Evolutionary conservation across 1,284 basidiomycete species (phyloP), one percentile per base, ranked within the genome.

Genomic region (Porodaedalea pini): DNA sequence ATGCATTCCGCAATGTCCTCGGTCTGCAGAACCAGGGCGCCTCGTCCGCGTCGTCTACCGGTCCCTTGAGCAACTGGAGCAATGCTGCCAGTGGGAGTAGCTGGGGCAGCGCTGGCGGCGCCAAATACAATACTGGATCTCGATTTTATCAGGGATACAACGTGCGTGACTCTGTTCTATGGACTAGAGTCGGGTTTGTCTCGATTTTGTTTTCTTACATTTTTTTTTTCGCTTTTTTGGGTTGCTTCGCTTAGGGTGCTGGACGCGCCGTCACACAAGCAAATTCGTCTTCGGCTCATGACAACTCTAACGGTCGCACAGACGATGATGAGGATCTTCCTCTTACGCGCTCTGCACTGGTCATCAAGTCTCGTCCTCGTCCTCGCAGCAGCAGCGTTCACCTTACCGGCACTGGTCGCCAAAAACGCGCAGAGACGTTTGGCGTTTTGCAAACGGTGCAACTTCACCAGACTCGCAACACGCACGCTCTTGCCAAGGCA

Each of bases 1-100:
- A 81, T 60, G 81, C 85, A 0, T 74, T 91, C 67, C 75, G 87
- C 61, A 90, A 86, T 78, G 88, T 86, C 54, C 77, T 90, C 56
- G 86, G 88, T 65, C 68, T 82, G 27, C 83, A 83, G 71, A 75
- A 80, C 7, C 68, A 70, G 19, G 66, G 61, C 61, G 45, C 44
- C 1, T 15, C 47, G n/a, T 72, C 57, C 5, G 32, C 47, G 4
- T 72, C 57, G 68, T 76, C 66, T 64, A 69, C 59, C 64, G 71
- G 57, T 41, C 63, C 68, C 55, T 61, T 78, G 55, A 70, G 71
- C 4, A 69, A 69, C 31, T 77, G 77, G 73, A 36, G 21, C 4
- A 76, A 75, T 41, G 77, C 75, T 7, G 55, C 55, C 7, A 70
- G 79, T 3, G 78, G 80, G 31, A 84, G 85, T 0, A 75, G 75